A percentile compares a stretch with the other conserved stretches of the same genome.
phyloP scores from a whole-genome alignment of 768 basidiomycete genomes.

The Kwoniella dejecticola region DNA sequence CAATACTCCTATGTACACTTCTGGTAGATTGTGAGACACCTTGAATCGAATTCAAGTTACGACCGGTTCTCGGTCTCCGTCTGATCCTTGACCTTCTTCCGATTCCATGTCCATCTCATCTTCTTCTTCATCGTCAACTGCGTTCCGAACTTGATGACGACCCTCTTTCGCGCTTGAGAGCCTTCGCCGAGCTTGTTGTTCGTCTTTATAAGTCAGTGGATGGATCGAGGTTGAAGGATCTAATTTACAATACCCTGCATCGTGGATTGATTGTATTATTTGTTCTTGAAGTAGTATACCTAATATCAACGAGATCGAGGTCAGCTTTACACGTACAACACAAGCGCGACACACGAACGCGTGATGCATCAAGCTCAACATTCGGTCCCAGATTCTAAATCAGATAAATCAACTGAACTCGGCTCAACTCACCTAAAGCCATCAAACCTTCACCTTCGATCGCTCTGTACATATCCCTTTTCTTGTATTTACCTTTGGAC shows the following conservation, averaged over 20 bases:
- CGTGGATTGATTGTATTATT: conserved; percentile 13
- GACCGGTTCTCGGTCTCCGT: too few species aligned
- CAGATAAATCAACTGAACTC: too few species aligned
- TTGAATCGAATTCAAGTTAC: too few species aligned
- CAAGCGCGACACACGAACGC: too few species aligned
- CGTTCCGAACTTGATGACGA: not conserved
- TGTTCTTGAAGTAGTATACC: conserved; percentile 28
- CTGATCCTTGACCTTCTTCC: not conserved
- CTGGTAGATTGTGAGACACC: too few species aligned
- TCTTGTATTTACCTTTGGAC: conserved; percentile 22
- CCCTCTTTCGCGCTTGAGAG: not conserved
- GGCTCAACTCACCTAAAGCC: conserved; percentile 40
- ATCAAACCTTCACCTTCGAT: conserved; percentile 40
- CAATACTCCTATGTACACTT: too few species aligned
- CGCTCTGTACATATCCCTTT: conserved; percentile 35
- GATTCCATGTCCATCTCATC: not conserved
- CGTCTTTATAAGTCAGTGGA: not conserved
- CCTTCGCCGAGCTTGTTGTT: not conserved
- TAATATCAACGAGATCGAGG: not conserved
- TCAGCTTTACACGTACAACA: too few species aligned
- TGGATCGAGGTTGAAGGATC: not conserved
- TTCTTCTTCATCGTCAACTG: not conserved
- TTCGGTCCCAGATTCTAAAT: too few species aligned
- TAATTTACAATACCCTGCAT: conserved; percentile 9
- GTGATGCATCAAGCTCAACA: too few species aligned